Base-by-base conservation (phyloP, 768 basidiomycete genomes). In the Mycena floridula region DNA sequence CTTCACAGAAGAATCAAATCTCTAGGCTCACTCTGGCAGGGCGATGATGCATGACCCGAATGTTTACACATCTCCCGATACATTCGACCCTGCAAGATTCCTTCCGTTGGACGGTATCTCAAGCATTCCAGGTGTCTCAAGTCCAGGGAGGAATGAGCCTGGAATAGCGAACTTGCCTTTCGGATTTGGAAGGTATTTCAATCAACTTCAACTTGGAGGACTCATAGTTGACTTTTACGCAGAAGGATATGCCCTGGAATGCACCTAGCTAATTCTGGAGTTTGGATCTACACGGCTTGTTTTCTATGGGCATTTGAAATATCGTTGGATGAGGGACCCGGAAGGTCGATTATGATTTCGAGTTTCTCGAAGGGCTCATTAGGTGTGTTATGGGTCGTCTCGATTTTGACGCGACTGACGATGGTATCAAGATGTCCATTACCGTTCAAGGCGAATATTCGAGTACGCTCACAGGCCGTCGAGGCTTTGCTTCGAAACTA, bases 11-110 rank as follows among this genome's bases (percentile, higher is more conserved):
- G n/a, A n/a, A n/a, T n/a, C n/a, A n/a, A n/a, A n/a, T n/a, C n/a
- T n/a, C n/a, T n/a, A n/a, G n/a, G n/a, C n/a, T 66, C 28, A 11
- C 28, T 32, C n/a, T 58, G 54, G 43, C 54, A 68, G 68, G 67
- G 61, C 55, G n/a, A 65, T 68, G 24, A 50, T 62, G 5, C 60
- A 59, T 40, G 54, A 72, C 20, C 57, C 60, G 43, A 44, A 47
- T 9, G 51, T 51, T 20, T 70, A 68, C 44, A 58, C 62, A 4
- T 50, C 66, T 4, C 62, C 67, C 3, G 40, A 54, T 0, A 25
- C 16, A 8, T 71, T 69, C 54, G 52, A 55, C n/a, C 70, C 70
- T 2, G 70, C 66, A 9, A 53, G 70, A 4, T 72, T 65, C 38
- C 21, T 40, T n/a, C 38, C 38, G 13, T 3, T n/a, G 5, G 3